Evolutionary conservation across 2,329 filamentous ascomycete genomes (phyloP).

Genomic region (Colletotrichum eremochloae): DNA sequence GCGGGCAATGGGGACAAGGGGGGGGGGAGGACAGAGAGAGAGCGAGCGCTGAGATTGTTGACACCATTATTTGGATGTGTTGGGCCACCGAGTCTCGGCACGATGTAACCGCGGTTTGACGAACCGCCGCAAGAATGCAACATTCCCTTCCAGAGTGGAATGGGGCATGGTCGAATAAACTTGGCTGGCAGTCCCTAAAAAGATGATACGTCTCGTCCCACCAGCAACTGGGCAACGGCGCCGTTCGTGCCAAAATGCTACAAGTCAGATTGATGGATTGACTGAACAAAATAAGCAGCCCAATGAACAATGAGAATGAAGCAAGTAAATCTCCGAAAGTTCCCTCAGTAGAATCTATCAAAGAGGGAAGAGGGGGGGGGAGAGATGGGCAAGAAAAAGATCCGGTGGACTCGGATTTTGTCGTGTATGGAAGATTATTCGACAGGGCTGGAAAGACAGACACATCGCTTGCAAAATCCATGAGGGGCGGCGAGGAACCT

Average conservation of each 20-base stretch:
- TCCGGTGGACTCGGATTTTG: constrained; percentile 15
- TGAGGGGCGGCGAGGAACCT: background rate
- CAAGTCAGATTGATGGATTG: background rate
- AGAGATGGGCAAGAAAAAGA: constrained; percentile 1
- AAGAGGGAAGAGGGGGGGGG: constrained; percentile 7
- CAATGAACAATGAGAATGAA: constrained; percentile 28
- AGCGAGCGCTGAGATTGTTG: constrained; percentile 18
- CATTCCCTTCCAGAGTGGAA: constrained; percentile 12
- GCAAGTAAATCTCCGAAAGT: constrained; percentile 37
- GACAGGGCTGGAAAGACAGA: background rate
- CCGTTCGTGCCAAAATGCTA: constrained; percentile 6
- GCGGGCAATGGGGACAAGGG: background rate
- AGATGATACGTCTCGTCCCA: background rate
- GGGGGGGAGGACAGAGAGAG: no score
- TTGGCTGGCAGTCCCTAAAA: constrained; percentile 12
- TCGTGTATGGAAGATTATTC: constrained; percentile 17
- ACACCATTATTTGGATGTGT: constrained; percentile 10
- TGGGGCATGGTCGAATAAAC: background rate
- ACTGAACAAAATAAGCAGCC: background rate
- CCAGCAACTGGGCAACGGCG: background rate
- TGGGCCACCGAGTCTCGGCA: constrained; percentile 12
- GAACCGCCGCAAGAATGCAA: constrained; percentile 23
- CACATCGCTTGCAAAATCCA: constrained; percentile 15
- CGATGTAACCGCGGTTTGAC: constrained; percentile 36
- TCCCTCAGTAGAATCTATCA: constrained; percentile 17